Evolutionary conservation across 306 rosid species (phyloP).

Genomic region (Erythrophleum fordii): DNA sequence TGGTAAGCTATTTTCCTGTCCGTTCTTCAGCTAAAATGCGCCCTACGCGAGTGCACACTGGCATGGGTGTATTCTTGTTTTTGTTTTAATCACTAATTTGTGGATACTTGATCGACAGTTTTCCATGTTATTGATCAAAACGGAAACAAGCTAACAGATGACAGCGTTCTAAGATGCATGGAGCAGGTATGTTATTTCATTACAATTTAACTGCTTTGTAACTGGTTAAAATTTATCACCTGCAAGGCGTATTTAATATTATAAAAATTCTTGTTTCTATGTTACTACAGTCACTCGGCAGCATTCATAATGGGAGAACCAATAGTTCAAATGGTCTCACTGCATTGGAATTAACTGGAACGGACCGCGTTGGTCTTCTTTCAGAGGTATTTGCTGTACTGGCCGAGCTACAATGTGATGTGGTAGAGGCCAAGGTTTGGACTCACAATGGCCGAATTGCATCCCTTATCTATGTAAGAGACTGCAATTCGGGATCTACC

Average conservation of each 20-base stretch:
- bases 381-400: conserved; percentile 95
- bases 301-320: conserved; percentile 56
- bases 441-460: conserved; percentile 97
- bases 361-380: conserved; percentile 89
- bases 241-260: background rate
- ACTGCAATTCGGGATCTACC: conserved; percentile 65
- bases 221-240: background rate
- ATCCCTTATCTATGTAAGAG: conserved; percentile 72
- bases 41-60: background rate
- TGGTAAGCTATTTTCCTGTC: conserved; percentile 54
- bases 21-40: background rate
- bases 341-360: conserved; percentile 80
- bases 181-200: conserved; percentile 68
- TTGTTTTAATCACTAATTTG: conserved; percentile 13
- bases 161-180: conserved; percentile 74
- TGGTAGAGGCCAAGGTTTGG: conserved; percentile 95
- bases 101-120: conserved; percentile 55
- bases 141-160: conserved; percentile 87
- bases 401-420: conserved; percentile 80
- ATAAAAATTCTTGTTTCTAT: background rate
- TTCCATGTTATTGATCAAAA: conserved; percentile 89
- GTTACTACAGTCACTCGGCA: conserved; percentile 67
- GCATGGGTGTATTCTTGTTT: background rate
- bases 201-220: background rate
- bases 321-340: conserved; percentile 57